Evolutionary conservation across 192 early-diverging fungal species (phyloP).

Genomic region (Coemansia furcata): DNA sequence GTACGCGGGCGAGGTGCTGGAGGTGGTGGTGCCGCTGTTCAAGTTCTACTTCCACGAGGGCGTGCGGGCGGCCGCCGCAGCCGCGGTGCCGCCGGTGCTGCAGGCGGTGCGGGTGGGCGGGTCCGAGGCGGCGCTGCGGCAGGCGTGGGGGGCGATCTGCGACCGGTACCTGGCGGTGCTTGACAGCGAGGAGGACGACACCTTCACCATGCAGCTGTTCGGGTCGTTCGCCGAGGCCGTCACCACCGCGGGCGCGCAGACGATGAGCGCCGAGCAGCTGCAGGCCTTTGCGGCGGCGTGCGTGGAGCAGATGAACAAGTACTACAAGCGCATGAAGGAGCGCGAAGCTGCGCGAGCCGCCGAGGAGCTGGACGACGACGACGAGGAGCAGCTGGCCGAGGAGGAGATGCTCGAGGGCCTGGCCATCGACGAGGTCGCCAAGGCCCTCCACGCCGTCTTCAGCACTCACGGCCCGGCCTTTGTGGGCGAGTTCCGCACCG

Average conservation of each 20-base stretch:
- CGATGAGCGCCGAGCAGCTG: conserved; percentile 61
- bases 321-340: conserved; percentile 69
- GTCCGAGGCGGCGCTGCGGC: conserved; percentile 40
- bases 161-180: conserved; percentile 78
- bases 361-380: conserved; percentile 87
- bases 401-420: conserved; percentile 71
- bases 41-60: conserved; percentile 99
- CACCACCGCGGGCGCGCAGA: conserved; percentile 20
- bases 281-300: conserved; percentile 70
- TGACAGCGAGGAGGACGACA: conserved; percentile 75
- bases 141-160: conserved; percentile 69
- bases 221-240: conserved; percentile 73
- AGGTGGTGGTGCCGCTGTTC: conserved; percentile 85
- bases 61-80: conserved; percentile 85
- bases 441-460: conserved; percentile 78
- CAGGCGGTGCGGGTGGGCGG: conserved; percentile 54
- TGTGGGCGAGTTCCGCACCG: conserved; percentile 76
- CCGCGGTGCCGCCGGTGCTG: conserved; percentile 79
- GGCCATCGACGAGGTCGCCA: conserved; percentile 70
- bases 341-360: conserved; percentile 71
- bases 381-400: conserved; percentile 83
- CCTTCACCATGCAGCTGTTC: conserved; percentile 76
- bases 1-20: conserved; percentile 79
- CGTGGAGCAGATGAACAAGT: conserved; percentile 71
- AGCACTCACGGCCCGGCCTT: conserved; percentile 69